Evolutionary conservation across 2,329 filamentous ascomycete genomes (phyloP), one percentile per base, ranked within the genome.

Genomic region (Clarireedia monteithiana): DNA sequence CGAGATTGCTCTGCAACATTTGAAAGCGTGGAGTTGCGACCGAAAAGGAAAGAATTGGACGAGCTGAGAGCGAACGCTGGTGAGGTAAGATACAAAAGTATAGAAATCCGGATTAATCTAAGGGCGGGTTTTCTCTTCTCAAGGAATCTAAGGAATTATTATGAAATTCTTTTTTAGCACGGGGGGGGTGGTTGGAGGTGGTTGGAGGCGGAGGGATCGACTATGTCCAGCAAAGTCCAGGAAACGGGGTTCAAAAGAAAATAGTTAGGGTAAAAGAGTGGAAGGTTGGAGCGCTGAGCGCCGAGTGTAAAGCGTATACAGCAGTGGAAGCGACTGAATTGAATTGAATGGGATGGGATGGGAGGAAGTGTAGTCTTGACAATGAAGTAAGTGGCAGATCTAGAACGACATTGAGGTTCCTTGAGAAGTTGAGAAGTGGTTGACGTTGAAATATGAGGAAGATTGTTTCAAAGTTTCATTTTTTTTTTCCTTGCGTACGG

Each of bases 1-100:
- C 53, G 27, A 45, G 26, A 55, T 38, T 44, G 38, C 10, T 38
- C 47, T 55, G 53, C 53, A 48, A 55, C 53, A 55, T 55, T 48
- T 55, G 46, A 34, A 34, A 20, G 30, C 51, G 42, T n/a, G 30
- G 15, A 30, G 17, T n/a, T 17, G 30, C 50, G 27, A 45, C 50
- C 10, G n/a, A 45, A 50, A 50, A 34, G 53, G n/a, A 50, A 48
- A 50, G 38, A 30, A 50, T 50, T 10, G 39, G 23, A 14, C 24
- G 45, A 44, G 15, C 44, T 17, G 27, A 30, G 39, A 50, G 30
- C 38, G 23, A 50, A 38, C 14, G 17, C 36, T 27, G 20, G 6
- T 55, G 40, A 23, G 4, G 20, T n/a, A 15, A 44, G 23, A 38
- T 23, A 24, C 53, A 50, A 45, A 55, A 55, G 53, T 26, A 55